Base-by-base conservation (phyloP, 345 rosid genomes). In the Citrus reticulata region DNA sequence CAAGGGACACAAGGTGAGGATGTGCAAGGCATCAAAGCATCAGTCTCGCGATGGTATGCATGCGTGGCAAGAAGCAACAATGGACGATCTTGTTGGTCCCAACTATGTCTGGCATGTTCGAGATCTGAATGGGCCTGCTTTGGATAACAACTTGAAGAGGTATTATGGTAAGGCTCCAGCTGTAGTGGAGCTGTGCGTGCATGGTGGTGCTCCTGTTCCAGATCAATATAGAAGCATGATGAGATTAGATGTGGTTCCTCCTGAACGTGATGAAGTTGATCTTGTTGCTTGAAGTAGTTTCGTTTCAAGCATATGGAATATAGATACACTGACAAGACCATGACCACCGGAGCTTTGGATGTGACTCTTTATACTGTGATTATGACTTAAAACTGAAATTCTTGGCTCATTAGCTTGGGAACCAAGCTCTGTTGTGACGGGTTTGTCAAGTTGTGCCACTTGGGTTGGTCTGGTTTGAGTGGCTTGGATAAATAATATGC, bases 121-220 rank as follows among this genome's bases (percentile, higher is more conserved):
- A 27, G 89, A 95, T 83, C 83, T 83, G 29, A 76, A 86, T 30
- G 75, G 87, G 54, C 88, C 88, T 70, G 86, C 88, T 70, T 86
- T 92, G 79, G 84, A 80, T 66, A 95, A 92, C 82, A 85, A 85
- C 69, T 85, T 90, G 87, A 88, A 87, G 88, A 90, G 93, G 83
- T 91, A 87, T 73, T 92, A 90, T 6, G 98, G 98, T 13, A 92
- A 93, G 84, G 98, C 97, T 78, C 97, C 95, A 1, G 97, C 93
- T 37, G 81, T 89, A 60, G 93, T 95, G 83, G 98, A 95, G 88
- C 81, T 92, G 8, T 92, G 93, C 76, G 93, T 90, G 77, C 91
- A 87, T 67, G 89, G 86, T 55, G 98, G 97, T 80, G 93, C 97
- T 40, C 85, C 88, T 17, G 77, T 95, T 77, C 98, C 95, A 0